Conservation (phyloP, 139 green algal species). For the Micractinium conductrix region DNA sequence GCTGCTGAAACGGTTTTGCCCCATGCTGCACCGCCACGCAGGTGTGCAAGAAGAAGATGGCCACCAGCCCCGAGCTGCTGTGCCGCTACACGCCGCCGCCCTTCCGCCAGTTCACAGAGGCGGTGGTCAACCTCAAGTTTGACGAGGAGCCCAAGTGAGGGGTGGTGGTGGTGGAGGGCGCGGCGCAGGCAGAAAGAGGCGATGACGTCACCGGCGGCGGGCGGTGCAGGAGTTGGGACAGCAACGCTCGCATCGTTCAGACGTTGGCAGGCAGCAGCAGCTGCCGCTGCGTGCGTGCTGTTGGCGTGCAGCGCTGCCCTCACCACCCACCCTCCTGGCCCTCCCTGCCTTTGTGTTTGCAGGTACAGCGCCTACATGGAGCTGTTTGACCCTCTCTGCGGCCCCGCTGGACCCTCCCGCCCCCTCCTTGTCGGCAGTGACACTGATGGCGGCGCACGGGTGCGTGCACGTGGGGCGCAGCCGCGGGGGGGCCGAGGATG, state of each 20-base stretch:
- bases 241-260: neutral
- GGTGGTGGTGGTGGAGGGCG: neutral
- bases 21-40: too few species aligned
- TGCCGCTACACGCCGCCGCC: slow-evolving; percentile 94
- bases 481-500: neutral
- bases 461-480: neutral
- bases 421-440: slow-evolving; percentile 85
- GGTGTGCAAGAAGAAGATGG: slow-evolving; percentile 99
- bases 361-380: slow-evolving; percentile 90
- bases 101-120: slow-evolving; percentile 96
- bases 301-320: neutral
- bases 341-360: slow-evolving; percentile 7
- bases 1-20: too few species aligned
- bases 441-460: neutral
- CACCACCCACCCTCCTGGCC: neutral
- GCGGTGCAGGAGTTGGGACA: neutral
- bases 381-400: slow-evolving; percentile 96
- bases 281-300: neutral
- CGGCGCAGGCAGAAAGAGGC: neutral
- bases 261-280: too few species aligned
- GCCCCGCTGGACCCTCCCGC: slow-evolving; percentile 64
- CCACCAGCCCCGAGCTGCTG: slow-evolving; percentile 93
- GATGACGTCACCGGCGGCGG: neutral
- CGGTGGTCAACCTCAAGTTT: slow-evolving; percentile 98
- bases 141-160: slow-evolving; percentile 88